Evolutionary conservation across 2,329 filamentous ascomycete species (phyloP), one percentile per base, ranked within the genome.

Genomic region (Trichoderma breve): DNA sequence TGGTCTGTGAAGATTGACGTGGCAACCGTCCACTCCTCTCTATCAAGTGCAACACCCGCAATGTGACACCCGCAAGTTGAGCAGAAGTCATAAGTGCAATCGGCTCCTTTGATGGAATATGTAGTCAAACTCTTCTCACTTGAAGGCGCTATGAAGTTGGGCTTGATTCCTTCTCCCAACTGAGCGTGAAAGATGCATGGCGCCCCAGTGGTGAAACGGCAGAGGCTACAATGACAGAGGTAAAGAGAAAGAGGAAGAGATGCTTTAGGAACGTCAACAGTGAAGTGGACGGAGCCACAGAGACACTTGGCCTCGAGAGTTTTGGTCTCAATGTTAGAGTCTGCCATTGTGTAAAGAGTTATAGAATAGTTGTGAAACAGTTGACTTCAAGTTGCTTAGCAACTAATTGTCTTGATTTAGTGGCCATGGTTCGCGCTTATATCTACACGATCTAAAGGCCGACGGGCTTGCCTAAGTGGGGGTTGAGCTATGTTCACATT

Each of bases 151-250:
- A 84, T 77, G 75, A 84, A 86, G 6, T 77, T 77, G 4, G 82
- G 83, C 18, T 74, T 73, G 7, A 83, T 64, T 4, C 79, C 81
- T 3, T 72, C 58, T 0, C 82, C 81, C 0, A 86, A 75, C 0
- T 73, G 53, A 1, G 82, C 76, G 76, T 86, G 84, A 73, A 86
- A 84, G 73, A 80, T 78, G 74, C 81, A 80, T 58, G 84, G 79
- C 0, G 81, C 80, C 21, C 85, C 84, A 47, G 83, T 81, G 3
- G 78, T 79, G 70, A 81, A 81, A 43, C 84, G 83, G 67, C 85
- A 86, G 34, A 83, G 74, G 74, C 80, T 82, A 77, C 85, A 86
- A 72, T 84, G 82, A 74, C 85, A 86, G 67, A 86, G 77, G 72
- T 85, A 81, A 15, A 80, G 79, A 14, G 78, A 76, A 6, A 86